Conservation (phyloP, 352 stramenopile species). For the Globisporangium lucens region DNA sequence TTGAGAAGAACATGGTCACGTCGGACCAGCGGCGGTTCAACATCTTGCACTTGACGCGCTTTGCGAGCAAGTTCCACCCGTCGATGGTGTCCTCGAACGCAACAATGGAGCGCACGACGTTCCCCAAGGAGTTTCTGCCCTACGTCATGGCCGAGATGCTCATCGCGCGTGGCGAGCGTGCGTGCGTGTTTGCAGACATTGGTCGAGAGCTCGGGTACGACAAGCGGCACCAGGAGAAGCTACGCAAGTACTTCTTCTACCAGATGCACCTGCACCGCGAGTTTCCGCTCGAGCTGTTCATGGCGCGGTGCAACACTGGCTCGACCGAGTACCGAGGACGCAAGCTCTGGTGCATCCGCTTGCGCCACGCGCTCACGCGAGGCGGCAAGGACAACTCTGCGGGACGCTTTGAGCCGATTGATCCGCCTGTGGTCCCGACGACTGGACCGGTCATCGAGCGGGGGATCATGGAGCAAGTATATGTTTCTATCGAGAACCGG, state of each 20-base stretch:
- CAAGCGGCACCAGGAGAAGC: conserved; percentile 76
- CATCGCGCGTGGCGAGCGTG: conserved; percentile 52
- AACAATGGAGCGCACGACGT: conserved; percentile 46
- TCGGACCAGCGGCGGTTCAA: conserved; percentile 73
- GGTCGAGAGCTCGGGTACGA: conserved; percentile 71
- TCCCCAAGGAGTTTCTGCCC: conserved; percentile 60
- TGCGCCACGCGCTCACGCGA: conserved; percentile 25
- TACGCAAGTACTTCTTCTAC: conserved; percentile 82
- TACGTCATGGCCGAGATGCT: conserved; percentile 67
- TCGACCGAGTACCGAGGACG: conserved; percentile 50
- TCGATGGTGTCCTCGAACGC: conserved; percentile 62
- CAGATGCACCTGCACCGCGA: conserved; percentile 50
- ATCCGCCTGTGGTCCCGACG: conserved; percentile 3
- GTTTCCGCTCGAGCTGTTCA: conserved; percentile 79
- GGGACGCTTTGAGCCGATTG: conserved; percentile 19
- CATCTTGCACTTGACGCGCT: conserved; percentile 72
- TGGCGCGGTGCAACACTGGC: conserved; percentile 69
- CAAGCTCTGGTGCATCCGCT: conserved; percentile 77
- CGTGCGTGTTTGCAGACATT: conserved; percentile 84
- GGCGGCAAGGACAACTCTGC: conserved; percentile 16
- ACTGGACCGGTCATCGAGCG: conserved; percentile 56
- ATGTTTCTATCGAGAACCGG: conserved; percentile 51
- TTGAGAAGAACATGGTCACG: conserved; percentile 79
- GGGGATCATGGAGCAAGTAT: conserved; percentile 82
- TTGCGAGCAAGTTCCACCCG: conserved; percentile 57